Percentiles rank a stretch among this genome's conserved stretches.
Conservation (phyloP, 2,329 filamentous ascomycete genomes). For the Myriosclerotinia scirpicola region DNA sequence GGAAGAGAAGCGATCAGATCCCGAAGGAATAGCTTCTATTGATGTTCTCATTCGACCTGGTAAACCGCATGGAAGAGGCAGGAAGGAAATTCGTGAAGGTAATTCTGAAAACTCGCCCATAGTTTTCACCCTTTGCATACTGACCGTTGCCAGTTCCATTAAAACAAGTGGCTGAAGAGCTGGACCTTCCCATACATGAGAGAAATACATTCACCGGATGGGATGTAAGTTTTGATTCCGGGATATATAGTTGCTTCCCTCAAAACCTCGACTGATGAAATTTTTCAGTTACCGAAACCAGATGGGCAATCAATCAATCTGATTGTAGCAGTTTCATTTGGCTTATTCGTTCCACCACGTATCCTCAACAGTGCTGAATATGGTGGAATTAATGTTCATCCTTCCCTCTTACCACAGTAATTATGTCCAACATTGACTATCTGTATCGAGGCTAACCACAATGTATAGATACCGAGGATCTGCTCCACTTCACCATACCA, state of each 20-base stretch:
- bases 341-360: conserved; percentile 78
- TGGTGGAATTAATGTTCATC: conserved; percentile 90
- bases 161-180: conserved; percentile 59
- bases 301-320: conserved; percentile 61
- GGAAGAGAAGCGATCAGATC: conserved; percentile 54
- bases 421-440: conserved; percentile 30
- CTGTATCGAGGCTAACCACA: conserved; percentile 3
- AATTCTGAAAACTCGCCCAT: not conserved
- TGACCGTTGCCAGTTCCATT: conserved; percentile 64
- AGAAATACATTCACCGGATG: conserved; percentile 81
- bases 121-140: conserved; percentile 5
- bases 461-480: conserved; percentile 70
- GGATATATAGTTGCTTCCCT: not conserved
- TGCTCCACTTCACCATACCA: conserved; percentile 82
- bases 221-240: conserved; percentile 54
- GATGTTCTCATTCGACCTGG: conserved; percentile 81
- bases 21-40: conserved; percentile 66
- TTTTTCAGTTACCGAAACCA: conserved; percentile 52
- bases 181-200: conserved; percentile 69
- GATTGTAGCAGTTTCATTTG: conserved; percentile 91
- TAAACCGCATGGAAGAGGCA: conserved; percentile 74
- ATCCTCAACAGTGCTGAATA: conserved; percentile 71
- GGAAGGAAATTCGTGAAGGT: conserved; percentile 52
- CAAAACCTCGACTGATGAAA: not conserved
- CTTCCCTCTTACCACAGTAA: conserved; percentile 83